Evolutionary conservation across 2,329 filamentous ascomycete genomes (phyloP).

Genomic region (Botrytis pseudocinerea): DNA sequence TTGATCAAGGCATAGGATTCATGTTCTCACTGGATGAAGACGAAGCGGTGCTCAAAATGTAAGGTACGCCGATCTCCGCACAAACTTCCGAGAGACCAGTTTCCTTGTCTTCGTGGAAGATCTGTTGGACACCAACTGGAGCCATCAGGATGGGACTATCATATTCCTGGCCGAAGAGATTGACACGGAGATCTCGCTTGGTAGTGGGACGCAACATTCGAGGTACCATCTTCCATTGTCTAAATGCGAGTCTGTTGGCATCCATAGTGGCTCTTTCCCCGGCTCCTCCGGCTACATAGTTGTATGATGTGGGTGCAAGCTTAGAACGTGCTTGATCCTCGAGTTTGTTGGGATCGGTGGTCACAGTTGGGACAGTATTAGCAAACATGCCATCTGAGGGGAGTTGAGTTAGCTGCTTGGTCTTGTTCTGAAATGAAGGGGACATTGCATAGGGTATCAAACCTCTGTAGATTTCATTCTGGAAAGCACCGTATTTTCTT

Average conservation of each 20-base stretch:
- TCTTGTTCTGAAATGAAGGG: too few relatives aligned
- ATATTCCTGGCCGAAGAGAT: constrained; percentile 54
- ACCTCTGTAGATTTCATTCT: constrained; percentile 34
- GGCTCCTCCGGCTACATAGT: constrained; percentile 63
- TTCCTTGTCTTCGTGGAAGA: constrained; percentile 67
- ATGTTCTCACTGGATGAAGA: constrained; percentile 28
- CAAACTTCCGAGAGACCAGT: constrained; percentile 64
- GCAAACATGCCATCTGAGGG: constrained; percentile 49
- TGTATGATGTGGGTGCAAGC: constrained; percentile 52
- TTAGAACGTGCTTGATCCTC: constrained; percentile 54
- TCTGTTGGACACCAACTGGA: constrained; percentile 67
- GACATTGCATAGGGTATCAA: background rate
- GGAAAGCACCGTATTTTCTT: constrained; percentile 35
- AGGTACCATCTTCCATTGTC: constrained; percentile 62
- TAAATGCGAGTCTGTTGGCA: constrained; percentile 65
- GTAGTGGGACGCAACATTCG: constrained; percentile 53
- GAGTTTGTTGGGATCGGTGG: constrained; percentile 58
- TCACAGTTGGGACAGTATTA: constrained; percentile 52
- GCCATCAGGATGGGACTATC: constrained; percentile 59
- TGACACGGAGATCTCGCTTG: constrained; percentile 35
- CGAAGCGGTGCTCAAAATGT: constrained; percentile 66
- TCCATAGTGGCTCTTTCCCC: constrained; percentile 62
- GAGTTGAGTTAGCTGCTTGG: background rate
- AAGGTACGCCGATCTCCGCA: constrained; percentile 61
- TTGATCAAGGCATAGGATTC: background rate